These are phyloP conservation scores for Trametes polyzona DNA, from an alignment of 1,284 basidiomycete species.

Conservation along the genomic window DNA sequence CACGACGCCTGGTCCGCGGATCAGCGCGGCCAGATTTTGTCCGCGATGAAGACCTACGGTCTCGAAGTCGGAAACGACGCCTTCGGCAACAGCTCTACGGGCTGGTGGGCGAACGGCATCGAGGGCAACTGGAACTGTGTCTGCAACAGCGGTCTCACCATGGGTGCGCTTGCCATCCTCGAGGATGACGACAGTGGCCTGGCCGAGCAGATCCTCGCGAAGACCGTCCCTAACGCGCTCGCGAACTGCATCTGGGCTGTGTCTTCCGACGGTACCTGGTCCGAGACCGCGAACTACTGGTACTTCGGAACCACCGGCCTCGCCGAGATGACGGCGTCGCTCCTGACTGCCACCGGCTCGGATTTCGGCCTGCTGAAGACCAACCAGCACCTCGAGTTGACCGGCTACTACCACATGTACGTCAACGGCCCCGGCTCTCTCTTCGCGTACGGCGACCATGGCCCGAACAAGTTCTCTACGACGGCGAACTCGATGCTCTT, in stretches of 20 bases:
- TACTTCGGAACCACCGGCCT: constrained; percentile 93
- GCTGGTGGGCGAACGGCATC: constrained; percentile 65
- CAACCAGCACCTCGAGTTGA: constrained; percentile 76
- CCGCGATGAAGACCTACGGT: constrained; percentile 82
- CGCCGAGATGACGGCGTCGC: constrained; percentile 86
- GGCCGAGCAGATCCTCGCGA: constrained; percentile 68
- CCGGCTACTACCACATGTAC: constrained; percentile 92
- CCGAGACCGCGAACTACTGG: constrained; percentile 96
- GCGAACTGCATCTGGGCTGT: constrained; percentile 76
- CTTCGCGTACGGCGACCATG: constrained; percentile 93
- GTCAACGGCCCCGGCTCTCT: constrained; percentile 83
- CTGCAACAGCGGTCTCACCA: constrained; percentile 89
- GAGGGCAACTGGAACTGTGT: constrained; percentile 98
- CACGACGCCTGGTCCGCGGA: constrained; percentile 83
- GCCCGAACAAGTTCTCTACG: constrained; percentile 93
- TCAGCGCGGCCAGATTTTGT: constrained; percentile 74
- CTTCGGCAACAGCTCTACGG: constrained; percentile 47
- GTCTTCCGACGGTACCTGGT: constrained; percentile 88
- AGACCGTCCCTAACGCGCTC: constrained; percentile 77
- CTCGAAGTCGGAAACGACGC: constrained; percentile 65
- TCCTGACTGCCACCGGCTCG: constrained; percentile 86
- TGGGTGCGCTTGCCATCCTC: constrained; percentile 91
- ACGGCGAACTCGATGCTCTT: constrained; percentile 80
- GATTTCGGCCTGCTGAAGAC: constrained; percentile 73
- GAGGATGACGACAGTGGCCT: constrained; percentile 83